Evolutionary conservation across 1,139 yeast species (phyloP), one percentile per base, ranked within the genome.

Genomic region (Diutina scorzettiae): DNA sequence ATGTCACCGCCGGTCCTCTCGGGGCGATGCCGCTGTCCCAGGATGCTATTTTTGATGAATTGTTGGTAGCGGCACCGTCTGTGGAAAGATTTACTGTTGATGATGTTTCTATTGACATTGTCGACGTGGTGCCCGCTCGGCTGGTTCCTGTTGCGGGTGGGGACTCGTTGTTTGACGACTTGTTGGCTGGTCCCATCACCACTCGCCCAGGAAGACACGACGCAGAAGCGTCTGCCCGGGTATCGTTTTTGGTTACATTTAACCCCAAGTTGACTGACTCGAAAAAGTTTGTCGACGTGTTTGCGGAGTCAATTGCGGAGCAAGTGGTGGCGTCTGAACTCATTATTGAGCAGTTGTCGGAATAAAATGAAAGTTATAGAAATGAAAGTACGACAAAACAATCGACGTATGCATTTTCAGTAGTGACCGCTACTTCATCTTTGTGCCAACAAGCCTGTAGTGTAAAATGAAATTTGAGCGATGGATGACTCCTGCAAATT

Each of bases 31-130:
- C 42, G 47, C 16, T 45, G 46, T 37, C 44, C 42, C 62, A 62
- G 44, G 84, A 78, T 50, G 78, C 80, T 30, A 50, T 77, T 14
- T 83, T 83, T 53, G 91, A 81, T 53, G 82, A 74, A 34, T 62
- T 83, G 48, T 52, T 81, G 41, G 67, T 77, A 4, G 76, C 80
- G 23, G 64, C 81, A 32, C 75, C 76, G 32, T 73, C 72, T 39
- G 62, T 72, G 29, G 72, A 71, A 42, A 69, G 87, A 58, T 79
- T 84, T 55, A 64, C 64, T 37, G 72, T 75, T 43, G 52, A 49
- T 39, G 63, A 57, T 40, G 51, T 64, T 32, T 46, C 51, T 16
- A 66, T 60, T 49, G 53, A 55, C 40, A 62, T 63, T 48, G 24
- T 47, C 25, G 47, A 6, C 4, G 34, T 29, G n/a, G 40, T 40